A percentile compares a stretch with the other conserved stretches of the same genome.
Evolutionary conservation across 1,284 basidiomycete genomes (phyloP).

Genomic region (Fomitopsis schrenkii): DNA sequence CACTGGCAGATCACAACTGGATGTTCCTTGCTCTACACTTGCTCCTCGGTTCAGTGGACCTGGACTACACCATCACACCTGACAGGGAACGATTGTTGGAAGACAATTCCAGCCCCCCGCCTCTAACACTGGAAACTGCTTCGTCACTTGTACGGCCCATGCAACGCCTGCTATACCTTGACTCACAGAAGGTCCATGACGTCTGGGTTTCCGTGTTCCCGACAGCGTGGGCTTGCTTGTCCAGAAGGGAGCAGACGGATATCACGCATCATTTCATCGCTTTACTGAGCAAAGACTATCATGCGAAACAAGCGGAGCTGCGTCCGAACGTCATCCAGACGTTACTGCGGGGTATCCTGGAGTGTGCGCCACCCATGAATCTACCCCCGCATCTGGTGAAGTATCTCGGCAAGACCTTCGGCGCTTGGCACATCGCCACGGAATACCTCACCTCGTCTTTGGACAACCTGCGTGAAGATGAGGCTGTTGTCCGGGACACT

Average conservation of each 20-base stretch:
- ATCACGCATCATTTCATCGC: conserved; percentile 89
- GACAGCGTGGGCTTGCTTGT: conserved; percentile 85
- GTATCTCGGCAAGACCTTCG: conserved; percentile 94
- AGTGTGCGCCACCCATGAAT: conserved; percentile 83
- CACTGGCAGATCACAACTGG: conserved; percentile 93
- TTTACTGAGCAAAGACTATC: conserved; percentile 91
- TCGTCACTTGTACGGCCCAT: conserved; percentile 71
- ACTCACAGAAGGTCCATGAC: conserved; percentile 75
- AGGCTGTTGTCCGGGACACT: conserved; percentile 77
- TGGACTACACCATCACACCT: conserved; percentile 44
- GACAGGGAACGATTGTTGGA: conserved; percentile 31
- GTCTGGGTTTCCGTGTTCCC: conserved; percentile 92
- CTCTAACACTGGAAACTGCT: conserved; percentile 44
- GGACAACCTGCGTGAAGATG: conserved; percentile 77
- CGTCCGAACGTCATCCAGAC: conserved; percentile 97
- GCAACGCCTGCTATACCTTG: conserved; percentile 82
- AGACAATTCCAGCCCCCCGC: conserved; percentile 23
- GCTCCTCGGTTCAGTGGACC: conserved; percentile 80
- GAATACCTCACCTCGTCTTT: conserved; percentile 86
- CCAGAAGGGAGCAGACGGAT: conserved; percentile 85
- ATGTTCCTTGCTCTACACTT: conserved; percentile 90
- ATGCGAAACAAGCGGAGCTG: conserved; percentile 83
- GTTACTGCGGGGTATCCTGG: conserved; percentile 79
- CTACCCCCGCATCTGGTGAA: conserved; percentile 95
- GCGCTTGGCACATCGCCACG: conserved; percentile 90